A percentile compares a stretch with the other conserved stretches of the same genome.
phyloP scores from a whole-genome alignment of 139 green algal species.

The Auxenochlorella protothecoides region DNA sequence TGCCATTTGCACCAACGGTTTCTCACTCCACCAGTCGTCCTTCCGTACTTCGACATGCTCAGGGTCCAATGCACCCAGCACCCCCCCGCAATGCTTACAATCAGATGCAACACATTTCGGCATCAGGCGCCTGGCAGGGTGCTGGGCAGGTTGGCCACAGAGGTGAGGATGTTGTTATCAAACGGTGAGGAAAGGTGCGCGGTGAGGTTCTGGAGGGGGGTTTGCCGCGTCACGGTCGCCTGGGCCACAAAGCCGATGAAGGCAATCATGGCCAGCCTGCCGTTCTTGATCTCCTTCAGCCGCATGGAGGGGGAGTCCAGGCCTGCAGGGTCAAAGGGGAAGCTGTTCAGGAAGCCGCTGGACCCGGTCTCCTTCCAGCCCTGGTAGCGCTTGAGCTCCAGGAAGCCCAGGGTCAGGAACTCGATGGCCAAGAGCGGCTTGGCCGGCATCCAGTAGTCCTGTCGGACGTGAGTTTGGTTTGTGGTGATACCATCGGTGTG shows the following conservation, averaged over 20 bases:
- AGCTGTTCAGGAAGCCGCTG: conserved; percentile 33
- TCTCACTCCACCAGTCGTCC: too few species aligned
- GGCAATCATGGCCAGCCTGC: conserved; percentile 54
- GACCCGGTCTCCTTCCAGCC: conserved; percentile 68
- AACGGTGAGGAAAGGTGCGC: conserved; percentile 54
- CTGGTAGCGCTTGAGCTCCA: conserved; percentile 82
- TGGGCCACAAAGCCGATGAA: conserved; percentile 66
- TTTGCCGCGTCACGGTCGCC: conserved; percentile 39
- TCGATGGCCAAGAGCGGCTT: conserved; percentile 57
- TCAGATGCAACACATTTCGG: too few species aligned
- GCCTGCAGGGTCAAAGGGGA: conserved; percentile 42
- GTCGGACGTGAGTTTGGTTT: background rate
- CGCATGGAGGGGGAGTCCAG: conserved; percentile 32
- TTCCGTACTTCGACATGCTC: too few species aligned
- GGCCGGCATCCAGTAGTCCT: conserved; percentile 31
- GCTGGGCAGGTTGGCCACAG: too few species aligned
- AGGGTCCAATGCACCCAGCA: too few species aligned
- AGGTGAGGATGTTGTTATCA: conserved; percentile 59
- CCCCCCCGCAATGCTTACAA: too few species aligned
- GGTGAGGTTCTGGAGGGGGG: conserved; percentile 48
- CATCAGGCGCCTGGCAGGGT: too few species aligned
- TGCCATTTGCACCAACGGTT: too few species aligned
- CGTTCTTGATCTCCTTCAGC: conserved; percentile 48
- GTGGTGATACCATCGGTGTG: background rate
- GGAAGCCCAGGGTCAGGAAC: conserved; percentile 60